Evolutionary conservation across 768 basidiomycete genomes (phyloP).

Genomic region (Suillus subluteus): DNA sequence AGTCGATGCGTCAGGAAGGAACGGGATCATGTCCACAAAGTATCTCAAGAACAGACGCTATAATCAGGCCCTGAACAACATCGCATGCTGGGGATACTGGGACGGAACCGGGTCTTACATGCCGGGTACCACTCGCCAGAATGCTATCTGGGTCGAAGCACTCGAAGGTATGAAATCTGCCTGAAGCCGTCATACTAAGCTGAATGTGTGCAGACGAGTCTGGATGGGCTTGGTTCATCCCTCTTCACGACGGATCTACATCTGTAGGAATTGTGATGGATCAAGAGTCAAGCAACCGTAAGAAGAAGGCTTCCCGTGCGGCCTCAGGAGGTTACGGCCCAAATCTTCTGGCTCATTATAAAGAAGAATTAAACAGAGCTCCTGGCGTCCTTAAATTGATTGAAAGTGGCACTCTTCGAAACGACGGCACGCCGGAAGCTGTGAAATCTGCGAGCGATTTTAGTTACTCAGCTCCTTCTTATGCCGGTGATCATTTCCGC

Average conservation of each 20-base stretch:
- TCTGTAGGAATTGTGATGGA: not conserved
- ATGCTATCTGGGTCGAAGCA: conserved; percentile 42
- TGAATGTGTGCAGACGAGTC: conserved; percentile 47
- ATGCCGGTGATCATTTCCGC: not conserved
- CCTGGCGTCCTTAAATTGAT: not conserved
- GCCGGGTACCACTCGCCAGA: conserved; percentile 35
- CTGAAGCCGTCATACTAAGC: conserved; percentile 30
- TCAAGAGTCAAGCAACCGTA: not conserved
- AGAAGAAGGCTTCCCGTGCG: not conserved
- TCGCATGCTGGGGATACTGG: conserved; percentile 44
- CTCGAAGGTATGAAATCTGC: conserved; percentile 27
- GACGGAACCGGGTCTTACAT: conserved; percentile 31
- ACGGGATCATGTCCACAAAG: conserved; percentile 42
- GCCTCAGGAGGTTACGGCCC: not conserved
- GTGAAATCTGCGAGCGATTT: conserved; percentile 1
- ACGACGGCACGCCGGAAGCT: not conserved
- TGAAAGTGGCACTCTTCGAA: not conserved
- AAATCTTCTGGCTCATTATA: not conserved
- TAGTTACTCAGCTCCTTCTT: not conserved
- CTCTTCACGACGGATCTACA: conserved; percentile 45
- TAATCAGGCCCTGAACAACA: conserved; percentile 36
- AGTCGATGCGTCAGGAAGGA: conserved; percentile 40
- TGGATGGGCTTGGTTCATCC: conserved; percentile 64
- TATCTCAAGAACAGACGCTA: conserved; percentile 38
- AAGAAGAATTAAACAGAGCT: not conserved